phyloP scores from a whole-genome alignment of 805 yeast species.

The Blastobotrys americana region DNA sequence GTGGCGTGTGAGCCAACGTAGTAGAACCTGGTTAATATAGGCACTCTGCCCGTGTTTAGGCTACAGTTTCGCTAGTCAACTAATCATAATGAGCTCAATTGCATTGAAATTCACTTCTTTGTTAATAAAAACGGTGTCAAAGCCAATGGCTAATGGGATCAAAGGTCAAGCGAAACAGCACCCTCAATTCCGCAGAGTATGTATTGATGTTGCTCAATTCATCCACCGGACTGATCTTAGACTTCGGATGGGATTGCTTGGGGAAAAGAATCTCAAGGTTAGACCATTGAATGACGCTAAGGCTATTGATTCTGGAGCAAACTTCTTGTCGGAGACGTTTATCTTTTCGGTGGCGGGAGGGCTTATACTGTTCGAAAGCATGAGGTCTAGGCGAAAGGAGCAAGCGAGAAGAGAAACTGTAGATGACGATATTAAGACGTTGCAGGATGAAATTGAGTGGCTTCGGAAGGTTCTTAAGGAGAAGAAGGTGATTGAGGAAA shows the following conservation, averaged over 20 bases:
- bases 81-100: conserved; percentile 74
- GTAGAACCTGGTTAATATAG: too few species aligned
- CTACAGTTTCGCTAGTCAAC: too few species aligned
- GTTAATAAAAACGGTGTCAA: conserved; percentile 65
- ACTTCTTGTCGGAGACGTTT: conserved; percentile 65
- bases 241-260: conserved; percentile 53
- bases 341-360: conserved; percentile 77
- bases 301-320: conserved; percentile 80
- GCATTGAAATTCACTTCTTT: conserved; percentile 69
- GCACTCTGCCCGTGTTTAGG: too few species aligned
- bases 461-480: conserved; percentile 35
- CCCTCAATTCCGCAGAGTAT: conserved; percentile 50
- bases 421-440: conserved; percentile 61
- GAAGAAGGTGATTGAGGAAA: conserved; percentile 37
- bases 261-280: conserved; percentile 46
- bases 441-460: conserved; percentile 64
- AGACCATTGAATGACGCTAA: conserved; percentile 75
- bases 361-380: conserved; percentile 62
- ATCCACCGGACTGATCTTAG: conserved; percentile 59
- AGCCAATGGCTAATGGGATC: conserved; percentile 65
- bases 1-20: too few species aligned
- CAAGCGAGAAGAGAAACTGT: conserved; percentile 52
- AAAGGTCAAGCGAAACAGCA: conserved; percentile 72
- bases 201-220: conserved; percentile 66
- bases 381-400: conserved; percentile 60